Conservation (phyloP, 2,329 filamentous ascomycete genomes). For the Fusarium sp. region DNA sequence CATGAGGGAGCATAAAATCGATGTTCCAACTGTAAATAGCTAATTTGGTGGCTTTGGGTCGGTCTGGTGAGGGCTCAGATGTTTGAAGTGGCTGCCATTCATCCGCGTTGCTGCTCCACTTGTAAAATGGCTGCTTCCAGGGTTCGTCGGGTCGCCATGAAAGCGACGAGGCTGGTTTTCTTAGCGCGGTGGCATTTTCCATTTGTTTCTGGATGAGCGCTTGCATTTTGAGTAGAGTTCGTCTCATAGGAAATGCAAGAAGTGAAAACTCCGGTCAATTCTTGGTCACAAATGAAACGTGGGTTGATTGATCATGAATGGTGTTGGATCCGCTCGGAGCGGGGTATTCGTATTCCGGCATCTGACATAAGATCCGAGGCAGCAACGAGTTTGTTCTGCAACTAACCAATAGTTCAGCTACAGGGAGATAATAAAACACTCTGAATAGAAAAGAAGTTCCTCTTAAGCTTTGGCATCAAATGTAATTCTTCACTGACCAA, state of each 20-base stretch:
- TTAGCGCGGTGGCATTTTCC: not conserved
- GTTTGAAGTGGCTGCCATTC: not conserved
- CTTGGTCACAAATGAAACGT: not conserved
- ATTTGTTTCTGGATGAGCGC: not conserved
- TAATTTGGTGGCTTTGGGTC: conserved; percentile 31
- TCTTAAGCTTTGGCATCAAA: not conserved
- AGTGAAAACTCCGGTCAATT: fast-evolving
- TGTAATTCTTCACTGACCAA: too few species aligned
- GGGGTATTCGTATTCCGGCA: conserved; percentile 5
- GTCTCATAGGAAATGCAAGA: fast-evolving
- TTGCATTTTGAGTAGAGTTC: not conserved
- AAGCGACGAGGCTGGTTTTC: not conserved
- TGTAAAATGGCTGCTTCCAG: not conserved
- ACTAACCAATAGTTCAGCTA: not conserved
- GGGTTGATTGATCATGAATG: too few species aligned
- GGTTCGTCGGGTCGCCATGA: not conserved
- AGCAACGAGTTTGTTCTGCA: not conserved
- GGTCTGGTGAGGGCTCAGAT: fast-evolving
- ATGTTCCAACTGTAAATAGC: conserved; percentile 50
- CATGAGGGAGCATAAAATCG: conserved; percentile 48
- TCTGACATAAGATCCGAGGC: not conserved
- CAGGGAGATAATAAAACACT: fast-evolving
- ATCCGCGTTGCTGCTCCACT: not conserved
- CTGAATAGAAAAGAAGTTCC: fast-evolving
- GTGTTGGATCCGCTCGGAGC: not conserved